A percentile compares a stretch with the other conserved stretches of the same genome.
Evolutionary conservation across 176 grass and related monocot genomes (phyloP).

Genomic region (Carex parvula): DNA sequence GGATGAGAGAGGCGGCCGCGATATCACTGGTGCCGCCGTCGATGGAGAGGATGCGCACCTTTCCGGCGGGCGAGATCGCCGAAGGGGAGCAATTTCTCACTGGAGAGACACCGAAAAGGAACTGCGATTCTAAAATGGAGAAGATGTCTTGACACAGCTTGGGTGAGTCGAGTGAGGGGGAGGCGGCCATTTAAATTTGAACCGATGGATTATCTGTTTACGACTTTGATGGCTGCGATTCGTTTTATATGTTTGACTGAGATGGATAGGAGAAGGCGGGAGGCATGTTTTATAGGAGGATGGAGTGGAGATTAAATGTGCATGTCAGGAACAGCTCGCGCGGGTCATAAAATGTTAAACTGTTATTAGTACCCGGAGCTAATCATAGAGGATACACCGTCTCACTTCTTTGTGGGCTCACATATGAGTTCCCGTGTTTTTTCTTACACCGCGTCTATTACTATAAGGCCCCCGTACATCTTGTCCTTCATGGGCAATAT

Average conservation of each 20-base stretch:
- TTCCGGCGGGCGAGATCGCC: background rate
- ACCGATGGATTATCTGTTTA: background rate
- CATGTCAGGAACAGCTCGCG: background rate
- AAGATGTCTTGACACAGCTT: slow-evolving; percentile 58
- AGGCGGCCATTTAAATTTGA: background rate
- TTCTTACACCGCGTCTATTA: background rate
- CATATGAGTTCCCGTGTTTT: background rate
- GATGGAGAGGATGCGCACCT: slow-evolving; percentile 65
- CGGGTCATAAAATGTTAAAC: background rate
- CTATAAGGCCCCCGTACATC: no score
- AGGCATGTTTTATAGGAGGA: background rate
- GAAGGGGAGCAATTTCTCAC: background rate
- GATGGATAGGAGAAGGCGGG: slow-evolving; percentile 6
- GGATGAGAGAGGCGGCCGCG: slow-evolving; percentile 43
- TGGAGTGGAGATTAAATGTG: background rate
- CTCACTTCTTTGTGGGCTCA: background rate
- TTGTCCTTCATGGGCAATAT: background rate
- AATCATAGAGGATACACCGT: background rate
- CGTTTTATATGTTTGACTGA: background rate
- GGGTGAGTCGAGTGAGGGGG: background rate
- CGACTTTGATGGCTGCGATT: background rate
- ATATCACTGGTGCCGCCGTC: slow-evolving; percentile 43
- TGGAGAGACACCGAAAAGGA: slow-evolving; percentile 42
- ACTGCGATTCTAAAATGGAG: slow-evolving; percentile 76
- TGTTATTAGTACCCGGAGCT: background rate